Conservation (phyloP, 202 grass and related monocot genomes). For the Tripidium arundinaceum region DNA sequence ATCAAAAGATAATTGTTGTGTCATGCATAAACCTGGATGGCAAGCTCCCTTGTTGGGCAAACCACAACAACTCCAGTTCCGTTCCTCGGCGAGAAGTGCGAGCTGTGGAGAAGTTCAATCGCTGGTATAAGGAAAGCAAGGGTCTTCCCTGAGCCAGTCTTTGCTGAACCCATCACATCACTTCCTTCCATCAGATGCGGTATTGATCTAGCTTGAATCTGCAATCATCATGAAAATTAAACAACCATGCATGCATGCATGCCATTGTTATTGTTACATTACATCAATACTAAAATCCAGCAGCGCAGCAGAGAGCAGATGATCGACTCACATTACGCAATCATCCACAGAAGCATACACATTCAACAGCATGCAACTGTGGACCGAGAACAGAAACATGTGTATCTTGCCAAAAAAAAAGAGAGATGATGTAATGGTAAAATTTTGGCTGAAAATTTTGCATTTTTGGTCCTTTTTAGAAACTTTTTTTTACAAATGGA, state of each 20-base stretch:
- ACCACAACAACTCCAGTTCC: constrained; percentile 57
- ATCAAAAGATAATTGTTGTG: neutral
- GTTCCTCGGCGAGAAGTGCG: constrained; percentile 38
- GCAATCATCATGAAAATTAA: neutral
- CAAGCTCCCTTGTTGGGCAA: constrained; percentile 67
- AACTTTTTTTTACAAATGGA: too few relatives aligned
- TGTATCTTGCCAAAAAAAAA: too few relatives aligned
- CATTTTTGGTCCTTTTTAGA: too few relatives aligned
- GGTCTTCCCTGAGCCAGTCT: constrained; percentile 36
- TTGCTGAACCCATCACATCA: constrained; percentile 17
- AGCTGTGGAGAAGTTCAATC: constrained; percentile 39
- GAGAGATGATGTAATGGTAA: too few relatives aligned
- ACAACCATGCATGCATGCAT: neutral
- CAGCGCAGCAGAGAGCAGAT: neutral
- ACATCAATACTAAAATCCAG: neutral
- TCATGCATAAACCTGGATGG: constrained; percentile 44
- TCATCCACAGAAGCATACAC: neutral
- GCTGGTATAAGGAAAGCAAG: constrained; percentile 78
- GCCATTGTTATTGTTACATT: neutral
- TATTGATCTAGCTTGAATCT: constrained; percentile 27
- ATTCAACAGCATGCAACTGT: too few relatives aligned
- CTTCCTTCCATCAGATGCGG: neutral
- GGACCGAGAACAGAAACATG: too few relatives aligned
- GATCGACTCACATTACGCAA: neutral
- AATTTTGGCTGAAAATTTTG: too few relatives aligned